Evolutionary conservation across 495 filamentous ascomycete species (phyloP).

Genomic region (Xylaria acuta): DNA sequence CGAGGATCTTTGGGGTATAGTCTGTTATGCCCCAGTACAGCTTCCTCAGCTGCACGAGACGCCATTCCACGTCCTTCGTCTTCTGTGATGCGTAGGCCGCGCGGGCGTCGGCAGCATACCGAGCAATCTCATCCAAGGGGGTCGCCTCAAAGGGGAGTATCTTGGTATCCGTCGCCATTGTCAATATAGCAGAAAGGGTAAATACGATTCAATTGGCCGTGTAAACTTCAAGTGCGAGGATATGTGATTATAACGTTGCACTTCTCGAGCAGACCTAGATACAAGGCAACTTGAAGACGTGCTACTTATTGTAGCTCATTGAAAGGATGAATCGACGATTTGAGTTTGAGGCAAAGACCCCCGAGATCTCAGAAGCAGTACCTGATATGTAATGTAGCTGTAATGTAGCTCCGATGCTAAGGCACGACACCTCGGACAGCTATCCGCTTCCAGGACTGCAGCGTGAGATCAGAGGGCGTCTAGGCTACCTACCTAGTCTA

Average conservation of each 20-base stretch:
- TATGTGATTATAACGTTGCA: not conserved
- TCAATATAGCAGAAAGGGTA: not conserved
- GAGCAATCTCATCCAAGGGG: constrained; percentile 68
- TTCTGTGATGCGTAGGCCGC: constrained; percentile 75
- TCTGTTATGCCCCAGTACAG: constrained; percentile 92
- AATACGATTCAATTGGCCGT: not conserved
- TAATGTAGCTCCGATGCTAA: not conserved
- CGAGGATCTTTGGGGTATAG: constrained; percentile 68
- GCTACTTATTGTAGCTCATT: not conserved
- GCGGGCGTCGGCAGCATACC: constrained; percentile 62
- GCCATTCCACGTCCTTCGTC: constrained; percentile 81
- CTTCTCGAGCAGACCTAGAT: not conserved
- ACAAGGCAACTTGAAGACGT: not conserved
- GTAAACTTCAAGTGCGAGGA: not conserved
- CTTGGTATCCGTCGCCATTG: constrained; percentile 46
- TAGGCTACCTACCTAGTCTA: not conserved
- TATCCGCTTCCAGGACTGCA: not conserved
- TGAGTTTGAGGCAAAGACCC: not conserved
- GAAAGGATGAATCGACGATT: not conserved
- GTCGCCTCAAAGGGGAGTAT: constrained; percentile 70
- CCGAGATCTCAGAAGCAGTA: not conserved
- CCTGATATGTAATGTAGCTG: not conserved
- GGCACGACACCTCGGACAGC: not conserved
- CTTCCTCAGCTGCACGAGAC: constrained; percentile 84
- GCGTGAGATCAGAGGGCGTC: not conserved